Conservation (phyloP, 2,329 filamentous ascomycete species). For the Hypoxylon sp. region DNA sequence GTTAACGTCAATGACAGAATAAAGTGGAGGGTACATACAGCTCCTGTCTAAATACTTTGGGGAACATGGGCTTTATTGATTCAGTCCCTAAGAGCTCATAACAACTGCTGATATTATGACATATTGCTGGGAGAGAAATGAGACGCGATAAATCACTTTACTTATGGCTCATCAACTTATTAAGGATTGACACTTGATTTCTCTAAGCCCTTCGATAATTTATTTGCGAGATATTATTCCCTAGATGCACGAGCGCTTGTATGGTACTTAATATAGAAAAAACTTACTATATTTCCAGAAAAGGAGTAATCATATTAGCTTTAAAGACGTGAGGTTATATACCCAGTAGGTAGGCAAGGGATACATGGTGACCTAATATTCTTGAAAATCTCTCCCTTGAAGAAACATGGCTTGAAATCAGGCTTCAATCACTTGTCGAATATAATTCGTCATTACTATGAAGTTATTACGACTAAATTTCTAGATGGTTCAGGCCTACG, state of each 20-base stretch:
- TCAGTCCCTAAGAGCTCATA: too few relatives aligned
- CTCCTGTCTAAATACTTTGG: too few relatives aligned
- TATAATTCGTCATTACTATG: too few relatives aligned
- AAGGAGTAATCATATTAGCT: neutral
- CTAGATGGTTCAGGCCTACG: neutral
- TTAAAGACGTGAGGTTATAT: neutral
- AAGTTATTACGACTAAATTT: neutral
- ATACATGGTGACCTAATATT: neutral
- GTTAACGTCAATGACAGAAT: too few relatives aligned
- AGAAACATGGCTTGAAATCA: too few relatives aligned
- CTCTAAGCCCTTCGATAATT: neutral
- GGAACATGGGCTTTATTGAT: too few relatives aligned
- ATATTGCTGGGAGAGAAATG: too few relatives aligned
- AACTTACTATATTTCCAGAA: neutral
- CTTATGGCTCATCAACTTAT: neutral
- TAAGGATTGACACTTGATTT: neutral
- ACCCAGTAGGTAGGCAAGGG: too few relatives aligned
- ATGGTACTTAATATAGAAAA: neutral
- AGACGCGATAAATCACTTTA: neutral
- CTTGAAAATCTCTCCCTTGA: neutral
- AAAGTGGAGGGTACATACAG: too few relatives aligned
- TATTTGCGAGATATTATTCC: neutral
- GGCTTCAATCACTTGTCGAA: too few relatives aligned
- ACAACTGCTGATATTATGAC: too few relatives aligned
- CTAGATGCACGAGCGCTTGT: neutral